Base-by-base conservation (phyloP, 345 rosid genomes). In the Atalantia buxifolia region DNA sequence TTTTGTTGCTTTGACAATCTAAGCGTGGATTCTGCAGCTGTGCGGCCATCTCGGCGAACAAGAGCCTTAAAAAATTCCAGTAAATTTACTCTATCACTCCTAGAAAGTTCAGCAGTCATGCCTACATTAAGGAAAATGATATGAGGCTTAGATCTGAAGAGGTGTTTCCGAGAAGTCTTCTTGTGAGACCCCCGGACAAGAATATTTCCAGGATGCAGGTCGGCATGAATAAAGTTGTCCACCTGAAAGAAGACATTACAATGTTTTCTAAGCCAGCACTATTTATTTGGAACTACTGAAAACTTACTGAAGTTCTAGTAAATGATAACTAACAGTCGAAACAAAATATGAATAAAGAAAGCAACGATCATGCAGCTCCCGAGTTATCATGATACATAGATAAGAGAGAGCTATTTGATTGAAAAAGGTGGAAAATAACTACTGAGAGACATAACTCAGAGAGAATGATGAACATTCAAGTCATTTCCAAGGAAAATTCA, bases 171-270 rank as follows among this genome's bases (percentile, higher is more conserved):
- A 78, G 94, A 89, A 78, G 91, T 70, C 76, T 87, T 89, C 81
- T 73, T 86, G 55, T 86, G 83, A 66, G 92, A 10, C 83, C 88
- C 88, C 68, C 98, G 87, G 50, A 97, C 99, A 71, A 94, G 97
- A 81, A 97, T 97, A 75, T 97, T 97, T 59, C 98, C 98, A 21
- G 99, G 98, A 90, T 97, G 98, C 99, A 97, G 91, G 86, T 97
- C 98, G 3, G 99, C 99, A 71, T 97, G 98, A 74, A 97, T 90
- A 79, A 97, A 97, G 85, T 97, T 94, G 83, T 97, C 99, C 70
- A 94, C 98, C 99, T 96, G 90, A 80, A 84, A 83, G 62, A 77
- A 75, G 42, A 84, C 62, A 75, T 19, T 78, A 27, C 27, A 69
- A 57, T 28, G 30, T 66, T 22, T n/a, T n/a, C n/a, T n/a, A n/a